Evolutionary conservation across 2,329 filamentous ascomycete genomes (phyloP).

Genomic region (Sordariomycetes sp.): DNA sequence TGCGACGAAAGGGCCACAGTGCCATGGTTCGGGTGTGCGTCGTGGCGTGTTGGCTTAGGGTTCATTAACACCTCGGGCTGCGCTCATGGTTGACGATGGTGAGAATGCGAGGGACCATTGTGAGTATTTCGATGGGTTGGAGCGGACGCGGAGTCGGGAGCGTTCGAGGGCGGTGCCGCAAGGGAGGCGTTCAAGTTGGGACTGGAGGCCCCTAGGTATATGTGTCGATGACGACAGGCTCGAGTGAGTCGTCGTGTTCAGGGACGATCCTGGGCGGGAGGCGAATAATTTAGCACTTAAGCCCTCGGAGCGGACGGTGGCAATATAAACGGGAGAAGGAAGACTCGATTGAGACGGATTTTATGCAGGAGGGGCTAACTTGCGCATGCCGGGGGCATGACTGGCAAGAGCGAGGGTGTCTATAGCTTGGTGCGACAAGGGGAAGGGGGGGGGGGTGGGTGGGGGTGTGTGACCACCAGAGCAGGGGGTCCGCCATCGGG

Average conservation of each 20-base stretch:
- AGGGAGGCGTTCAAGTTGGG: background rate
- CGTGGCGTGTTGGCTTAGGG: background rate
- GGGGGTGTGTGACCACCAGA: background rate
- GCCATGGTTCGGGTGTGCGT: slow-evolving; percentile 41
- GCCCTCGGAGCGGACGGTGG: background rate
- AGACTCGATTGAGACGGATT: slow-evolving; percentile 1
- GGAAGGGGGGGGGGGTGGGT: no score
- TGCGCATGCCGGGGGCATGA: background rate
- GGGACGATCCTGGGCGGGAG: background rate
- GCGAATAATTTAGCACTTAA: background rate
- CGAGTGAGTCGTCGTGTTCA: background rate
- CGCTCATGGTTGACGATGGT: background rate
- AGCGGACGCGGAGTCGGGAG: background rate
- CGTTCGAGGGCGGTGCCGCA: background rate
- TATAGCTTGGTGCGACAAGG: background rate
- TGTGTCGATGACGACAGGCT: background rate
- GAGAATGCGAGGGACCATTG: slow-evolving; percentile 1
- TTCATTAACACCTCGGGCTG: background rate
- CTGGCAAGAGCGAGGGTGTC: background rate
- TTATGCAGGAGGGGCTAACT: slow-evolving; percentile 3
- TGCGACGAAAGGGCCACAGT: slow-evolving; percentile 73
- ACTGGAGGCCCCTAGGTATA: background rate
- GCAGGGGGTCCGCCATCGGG: background rate
- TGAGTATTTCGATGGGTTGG: background rate
- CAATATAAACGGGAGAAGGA: slow-evolving; percentile 4